Evolutionary conservation across 352 stramenopile species (phyloP), one percentile per base, ranked within the genome.

Genomic region (Blastocystis sp.): DNA sequence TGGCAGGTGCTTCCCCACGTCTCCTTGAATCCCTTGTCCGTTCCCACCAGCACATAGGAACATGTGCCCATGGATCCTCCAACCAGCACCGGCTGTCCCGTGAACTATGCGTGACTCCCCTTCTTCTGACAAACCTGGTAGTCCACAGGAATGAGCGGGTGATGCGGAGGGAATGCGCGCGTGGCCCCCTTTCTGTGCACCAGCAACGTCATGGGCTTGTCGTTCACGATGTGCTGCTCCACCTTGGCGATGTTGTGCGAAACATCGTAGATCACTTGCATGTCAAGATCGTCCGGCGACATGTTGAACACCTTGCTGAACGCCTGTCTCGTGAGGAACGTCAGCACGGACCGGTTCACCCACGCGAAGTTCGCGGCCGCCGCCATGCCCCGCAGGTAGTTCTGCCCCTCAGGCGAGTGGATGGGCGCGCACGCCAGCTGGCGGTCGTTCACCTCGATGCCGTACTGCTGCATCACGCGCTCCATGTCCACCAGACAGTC

Each of bases 191-290:
- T 96, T 13, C 94, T 79, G 90, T 96, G 94, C 21, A 96, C 93
- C 55, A 96, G 91, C 39, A 96, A 90, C 51, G 91, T 95, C 88
- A 93, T 94, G 16, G 91, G 60, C 51, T 92, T 79, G 45, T 92
- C 93, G 88, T 95, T 92, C n/a, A 95, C 92, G 12, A 93, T 45
- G 92, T 96, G 94, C 71, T 95, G 90, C 76, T 94, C 92, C 16
- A 93, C 91, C 91, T 96, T 96, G 13, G 94, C 94, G 74, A 96
- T 95, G 89, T 96, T 96, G 88, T 96, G 94, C 41, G 91, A 94
- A 12, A 95, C 93, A 90, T 96, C 94, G 82, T 96, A 96, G 4
- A 96, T 92, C 9, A 96, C 90, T 88, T 95, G 92, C 94, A 96
- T 96, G 78, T 96, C 94, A 62, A 96, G 90, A 61, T 96, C 94